Evolutionary conservation across 192 early-diverging fungal genomes (phyloP), one percentile per base, ranked within the genome.

Genomic region (Pilaira anomala): DNA sequence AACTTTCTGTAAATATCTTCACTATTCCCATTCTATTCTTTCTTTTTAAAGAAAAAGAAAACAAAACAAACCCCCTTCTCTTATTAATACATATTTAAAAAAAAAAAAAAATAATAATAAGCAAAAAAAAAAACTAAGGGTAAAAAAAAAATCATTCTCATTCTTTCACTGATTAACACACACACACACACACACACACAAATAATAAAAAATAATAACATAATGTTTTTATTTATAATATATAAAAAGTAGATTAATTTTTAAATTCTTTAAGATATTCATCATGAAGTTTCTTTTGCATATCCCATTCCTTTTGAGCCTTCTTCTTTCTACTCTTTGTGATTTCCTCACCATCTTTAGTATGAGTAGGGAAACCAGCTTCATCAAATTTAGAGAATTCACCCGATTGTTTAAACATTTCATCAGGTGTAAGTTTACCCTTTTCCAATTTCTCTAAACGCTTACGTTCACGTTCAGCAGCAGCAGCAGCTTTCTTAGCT

Each of bases 231-330:
- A n/a, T n/a, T n/a, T n/a, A n/a, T n/a, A n/a, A n/a, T n/a, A n/a
- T n/a, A n/a, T n/a, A n/a, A n/a, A n/a, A n/a, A n/a, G n/a, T n/a
- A n/a, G n/a, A n/a, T n/a, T n/a, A n/a, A n/a, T n/a, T n/a, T n/a
- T n/a, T n/a, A 36, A 40, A 63, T 28, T 69, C 67, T 48, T 75
- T 75, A 25, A 91, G 77, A 66, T 92, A 97, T 73, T 95, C 87
- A 48, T 83, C 79, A 66, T 98, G 93, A 25, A 98, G 77, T 79
- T 96, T 96, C 48, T 78, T 85, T 78, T 98, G 97, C 7, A 74
- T 80, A 14, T 91, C 88, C 67, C 83, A 87, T 72, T 91, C 88
- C 82, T 97, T 96, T 54, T 86, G 73, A 46, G 96, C 76, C 77
- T 94, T 94, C 84, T 97, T 97, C 49, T 81, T 65, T 66, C 87